Base-by-base conservation (phyloP, 1,284 basidiomycete species). In the Malassezia nana region DNA sequence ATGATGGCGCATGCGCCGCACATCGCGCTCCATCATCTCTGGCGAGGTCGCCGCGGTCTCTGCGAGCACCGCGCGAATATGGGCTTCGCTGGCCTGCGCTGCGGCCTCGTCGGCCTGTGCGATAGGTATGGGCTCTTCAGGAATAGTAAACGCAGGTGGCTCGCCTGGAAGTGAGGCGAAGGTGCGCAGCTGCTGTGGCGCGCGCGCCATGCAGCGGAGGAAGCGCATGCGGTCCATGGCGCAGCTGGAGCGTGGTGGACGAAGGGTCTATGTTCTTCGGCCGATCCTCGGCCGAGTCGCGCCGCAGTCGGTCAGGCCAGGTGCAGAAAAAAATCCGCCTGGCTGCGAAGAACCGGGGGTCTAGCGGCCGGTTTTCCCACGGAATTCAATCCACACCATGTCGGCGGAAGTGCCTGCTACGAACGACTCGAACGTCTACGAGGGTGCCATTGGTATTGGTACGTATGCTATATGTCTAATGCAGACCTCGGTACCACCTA, bases 391-490 rank as follows among this genome's bases (percentile, higher is more conserved):
- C 20, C 51, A 62, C 55, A 64, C 57, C 62, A 65, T 69, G 69
- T 65, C 69, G 59, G 66, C 55, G 57, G 70, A 73, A 63, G 62
- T 71, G 57, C 70, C 70, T 57, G 52, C 68, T 58, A 69, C 65
- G 53, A 65, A 64, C 63, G 89, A 92, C 76, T 90, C 70, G 54
- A 62, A 92, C 79, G 77, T 86, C 74, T 95, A 86, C 78, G 88
- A 92, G 76, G 90, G 91, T 78, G 91, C 91, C 77, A 81, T 94
- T 78, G 90, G 90, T 78, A 92, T 94, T 76, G 89, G 77, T 78
- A 57, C 52, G 76, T 76, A 45, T 9, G 25, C 7, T 3, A 22
- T 12, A 16, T 30, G 33, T 18, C 46, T 15, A 8, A 46, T 26
- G 22, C 61, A 66, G 60, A 67, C 55, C 57, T 66, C 38, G 86